These are phyloP conservation scores for Collybia sordida DNA, from an alignment of 768 basidiomycete genomes.

Conservation along the genomic window DNA sequence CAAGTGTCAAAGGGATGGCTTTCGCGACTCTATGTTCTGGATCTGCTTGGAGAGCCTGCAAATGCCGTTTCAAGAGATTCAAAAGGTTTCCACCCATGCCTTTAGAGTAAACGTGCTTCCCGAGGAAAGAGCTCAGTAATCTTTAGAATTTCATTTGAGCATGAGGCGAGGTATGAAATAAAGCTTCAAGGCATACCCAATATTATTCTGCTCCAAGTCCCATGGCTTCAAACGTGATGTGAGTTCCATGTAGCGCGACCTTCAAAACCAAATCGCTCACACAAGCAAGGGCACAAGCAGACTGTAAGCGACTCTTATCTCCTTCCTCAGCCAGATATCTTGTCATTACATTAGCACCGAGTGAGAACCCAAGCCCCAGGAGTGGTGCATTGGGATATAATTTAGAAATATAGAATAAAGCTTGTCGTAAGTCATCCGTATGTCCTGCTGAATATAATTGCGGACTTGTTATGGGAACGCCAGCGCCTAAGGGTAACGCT, in stretches of 20 bases:
- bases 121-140: constrained; percentile 52
- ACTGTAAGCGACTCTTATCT: constrained; percentile 53
- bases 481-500: constrained; percentile 58
- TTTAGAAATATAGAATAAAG: constrained; percentile 71
- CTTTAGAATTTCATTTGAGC: constrained; percentile 30
- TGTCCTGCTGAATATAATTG: constrained; percentile 87
- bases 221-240: constrained; percentile 41
- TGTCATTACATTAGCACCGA: constrained; percentile 90
- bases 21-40: constrained; percentile 51
- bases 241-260: constrained; percentile 18
- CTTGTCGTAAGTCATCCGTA: constrained; percentile 86
- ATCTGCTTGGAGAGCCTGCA: constrained; percentile 43
- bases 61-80: constrained; percentile 54
- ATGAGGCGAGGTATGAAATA: constrained; percentile 11
- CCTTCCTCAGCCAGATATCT: constrained; percentile 89
- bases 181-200: constrained; percentile 31
- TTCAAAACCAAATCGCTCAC: constrained; percentile 43
- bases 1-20: constrained; percentile 42
- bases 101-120: constrained; percentile 68
- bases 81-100: constrained; percentile 78
- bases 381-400: constrained; percentile 79
- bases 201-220: constrained; percentile 50
- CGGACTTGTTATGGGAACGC: constrained; percentile 77
- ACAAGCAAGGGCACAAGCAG: constrained; percentile 72
- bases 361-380: constrained; percentile 87